phyloP scores from a whole-genome alignment of 176 grass and related monocot genomes.

The Oryza coarctata region DNA sequence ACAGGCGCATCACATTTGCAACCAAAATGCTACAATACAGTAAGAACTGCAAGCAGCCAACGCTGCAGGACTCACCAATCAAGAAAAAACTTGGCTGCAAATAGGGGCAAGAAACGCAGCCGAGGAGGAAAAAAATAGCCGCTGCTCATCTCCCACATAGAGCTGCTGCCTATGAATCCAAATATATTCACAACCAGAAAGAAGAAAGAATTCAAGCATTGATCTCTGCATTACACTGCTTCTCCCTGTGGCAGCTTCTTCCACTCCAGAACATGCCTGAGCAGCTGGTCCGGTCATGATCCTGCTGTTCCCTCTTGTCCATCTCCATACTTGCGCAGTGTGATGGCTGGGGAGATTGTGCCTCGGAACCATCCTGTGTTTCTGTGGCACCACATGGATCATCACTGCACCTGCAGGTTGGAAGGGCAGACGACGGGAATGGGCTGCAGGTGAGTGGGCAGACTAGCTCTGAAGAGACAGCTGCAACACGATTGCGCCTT shows the following conservation, averaged over 20 bases:
- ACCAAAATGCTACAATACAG: constrained; percentile 25
- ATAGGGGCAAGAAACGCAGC: constrained; percentile 37
- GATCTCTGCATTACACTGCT: constrained; percentile 94
- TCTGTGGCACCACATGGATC: constrained; percentile 50
- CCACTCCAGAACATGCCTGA: constrained; percentile 88
- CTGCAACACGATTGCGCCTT: constrained; percentile 64
- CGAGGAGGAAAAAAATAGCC: constrained; percentile 36
- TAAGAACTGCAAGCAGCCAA: constrained; percentile 29
- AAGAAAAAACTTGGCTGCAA: constrained; percentile 41
- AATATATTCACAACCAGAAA: constrained; percentile 45
- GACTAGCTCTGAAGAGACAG: constrained; percentile 77
- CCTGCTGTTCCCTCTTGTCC: constrained; percentile 63
- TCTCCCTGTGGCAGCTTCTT: constrained; percentile 93
- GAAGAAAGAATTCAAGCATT: constrained; percentile 52
- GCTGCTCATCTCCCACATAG: constrained; percentile 37
- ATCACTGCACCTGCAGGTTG: constrained; percentile 61
- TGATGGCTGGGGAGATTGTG: constrained; percentile 46
- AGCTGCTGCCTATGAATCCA: constrained; percentile 43
- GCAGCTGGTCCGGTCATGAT: constrained; percentile 65
- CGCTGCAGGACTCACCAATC: constrained; percentile 26
- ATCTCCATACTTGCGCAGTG: constrained; percentile 41
- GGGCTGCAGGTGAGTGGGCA: constrained; percentile 82
- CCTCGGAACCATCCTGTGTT: constrained; percentile 42
- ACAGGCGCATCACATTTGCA: not conserved
- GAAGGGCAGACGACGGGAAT: constrained; percentile 63